Conservation (phyloP, 305 asterid species). For the Withania somnifera region DNA sequence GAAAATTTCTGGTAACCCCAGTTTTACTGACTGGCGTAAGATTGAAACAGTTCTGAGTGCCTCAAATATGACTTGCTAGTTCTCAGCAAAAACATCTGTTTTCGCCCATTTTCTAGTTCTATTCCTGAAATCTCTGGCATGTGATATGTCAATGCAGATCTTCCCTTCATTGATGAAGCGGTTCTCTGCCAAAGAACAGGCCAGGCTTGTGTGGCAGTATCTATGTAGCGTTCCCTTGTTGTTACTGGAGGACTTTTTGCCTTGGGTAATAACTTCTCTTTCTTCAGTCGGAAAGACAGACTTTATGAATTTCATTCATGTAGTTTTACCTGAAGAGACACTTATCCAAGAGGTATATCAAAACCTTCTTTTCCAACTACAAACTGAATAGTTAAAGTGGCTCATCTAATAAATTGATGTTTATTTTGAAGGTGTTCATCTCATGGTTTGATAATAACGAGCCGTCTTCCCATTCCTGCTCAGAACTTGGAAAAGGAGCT, state of each 20-base stretch:
- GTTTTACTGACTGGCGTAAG: not conserved
- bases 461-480: slow-evolving; percentile 17
- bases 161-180: slow-evolving; percentile 56
- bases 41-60: not conserved
- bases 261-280: slow-evolving; percentile 54
- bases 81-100: not conserved
- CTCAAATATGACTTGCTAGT: not conserved
- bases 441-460: slow-evolving; percentile 53
- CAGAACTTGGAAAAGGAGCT: slow-evolving; percentile 32
- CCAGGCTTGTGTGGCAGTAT: slow-evolving; percentile 72
- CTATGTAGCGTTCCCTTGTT: slow-evolving; percentile 69
- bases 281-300: slow-evolving; percentile 44
- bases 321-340: slow-evolving; percentile 53
- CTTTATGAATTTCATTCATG: slow-evolving; percentile 38
- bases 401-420: slow-evolving; percentile 16
- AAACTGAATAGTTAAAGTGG: slow-evolving; percentile 5
- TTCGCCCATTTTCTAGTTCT: not conserved
- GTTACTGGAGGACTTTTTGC: slow-evolving; percentile 64
- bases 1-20: not conserved
- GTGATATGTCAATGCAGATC: slow-evolving; percentile 37
- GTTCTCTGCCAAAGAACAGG: slow-evolving; percentile 54
- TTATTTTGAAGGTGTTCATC: slow-evolving; percentile 45
- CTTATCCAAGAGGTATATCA: slow-evolving; percentile 63
- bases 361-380: slow-evolving; percentile 4
- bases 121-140: not conserved